A percentile compares a stretch with the other conserved stretches of the same genome.
These are phyloP conservation scores for Rutstroemia sp. DNA, from an alignment of 2,329 filamentous ascomycete genomes.

Conservation along the genomic window DNA sequence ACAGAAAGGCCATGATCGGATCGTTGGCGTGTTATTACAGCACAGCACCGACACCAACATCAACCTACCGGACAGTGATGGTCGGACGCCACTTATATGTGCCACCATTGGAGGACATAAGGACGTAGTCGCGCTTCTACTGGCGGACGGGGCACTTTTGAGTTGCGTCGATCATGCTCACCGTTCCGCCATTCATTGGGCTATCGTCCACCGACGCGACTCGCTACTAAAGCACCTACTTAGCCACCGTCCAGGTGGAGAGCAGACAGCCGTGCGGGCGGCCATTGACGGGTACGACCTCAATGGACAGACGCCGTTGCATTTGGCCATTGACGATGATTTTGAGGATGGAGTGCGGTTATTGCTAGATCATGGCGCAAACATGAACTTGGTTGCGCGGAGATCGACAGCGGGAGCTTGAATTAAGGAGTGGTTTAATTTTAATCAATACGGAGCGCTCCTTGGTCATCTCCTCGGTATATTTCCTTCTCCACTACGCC, in stretches of 20 bases:
- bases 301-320: conserved; percentile 12
- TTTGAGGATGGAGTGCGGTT: conserved; percentile 10
- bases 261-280: not conserved
- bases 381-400: conserved; percentile 6
- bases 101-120: not conserved
- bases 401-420: no score
- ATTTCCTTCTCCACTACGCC: no score
- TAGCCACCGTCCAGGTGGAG: not conserved
- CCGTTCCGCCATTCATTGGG: not conserved
- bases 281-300: conserved; percentile 10
- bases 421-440: no score
- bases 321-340: conserved; percentile 13
- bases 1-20: not conserved
- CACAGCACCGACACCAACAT: not conserved
- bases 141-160: not conserved
- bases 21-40: not conserved
- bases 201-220: not conserved
- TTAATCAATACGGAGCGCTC: no score
- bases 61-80: not conserved
- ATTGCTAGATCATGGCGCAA: conserved; percentile 10
- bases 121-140: not conserved
- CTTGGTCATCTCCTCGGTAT: no score
- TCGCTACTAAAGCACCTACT: not conserved
- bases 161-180: not conserved
- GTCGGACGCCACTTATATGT: not conserved